Conservation (phyloP, 768 basidiomycete genomes). For the Podaxis pistillaris region DNA sequence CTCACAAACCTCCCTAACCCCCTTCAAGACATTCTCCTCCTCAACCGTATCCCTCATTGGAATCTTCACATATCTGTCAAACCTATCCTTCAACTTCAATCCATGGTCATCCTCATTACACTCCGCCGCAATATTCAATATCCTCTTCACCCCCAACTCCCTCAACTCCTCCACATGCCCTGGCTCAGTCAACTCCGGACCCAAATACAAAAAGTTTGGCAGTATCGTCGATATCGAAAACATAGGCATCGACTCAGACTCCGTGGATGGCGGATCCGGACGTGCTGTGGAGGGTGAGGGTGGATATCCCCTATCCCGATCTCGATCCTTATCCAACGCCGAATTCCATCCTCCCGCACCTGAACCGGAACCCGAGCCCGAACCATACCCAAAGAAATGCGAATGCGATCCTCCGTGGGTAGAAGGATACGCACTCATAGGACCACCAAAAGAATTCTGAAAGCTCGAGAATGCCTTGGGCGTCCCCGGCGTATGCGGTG, state of each 20-base stretch:
- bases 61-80: conserved; percentile 83
- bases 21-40: conserved; percentile 81
- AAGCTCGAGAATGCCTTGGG: conserved; percentile 30
- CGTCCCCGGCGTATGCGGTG: conserved; percentile 52
- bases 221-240: conserved; percentile 91
- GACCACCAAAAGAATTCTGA: neutral
- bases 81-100: conserved; percentile 59
- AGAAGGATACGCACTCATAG: conserved; percentile 9
- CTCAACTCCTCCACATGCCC: conserved; percentile 78
- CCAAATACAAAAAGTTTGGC: conserved; percentile 87
- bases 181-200: conserved; percentile 75
- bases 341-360: neutral
- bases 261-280: conserved; percentile 60
- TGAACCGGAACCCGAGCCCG: neutral
- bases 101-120: conserved; percentile 79
- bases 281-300: conserved; percentile 65
- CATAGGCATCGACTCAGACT: conserved; percentile 51
- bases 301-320: conserved; percentile 25
- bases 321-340: neutral
- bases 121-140: conserved; percentile 90
- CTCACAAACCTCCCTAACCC: conserved; percentile 82
- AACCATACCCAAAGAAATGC: conserved; percentile 16
- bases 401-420: conserved; percentile 3
- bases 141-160: conserved; percentile 76
- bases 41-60: conserved; percentile 96